Base-by-base conservation (phyloP, 768 basidiomycete genomes). In the Naganishia kalamii region DNA sequence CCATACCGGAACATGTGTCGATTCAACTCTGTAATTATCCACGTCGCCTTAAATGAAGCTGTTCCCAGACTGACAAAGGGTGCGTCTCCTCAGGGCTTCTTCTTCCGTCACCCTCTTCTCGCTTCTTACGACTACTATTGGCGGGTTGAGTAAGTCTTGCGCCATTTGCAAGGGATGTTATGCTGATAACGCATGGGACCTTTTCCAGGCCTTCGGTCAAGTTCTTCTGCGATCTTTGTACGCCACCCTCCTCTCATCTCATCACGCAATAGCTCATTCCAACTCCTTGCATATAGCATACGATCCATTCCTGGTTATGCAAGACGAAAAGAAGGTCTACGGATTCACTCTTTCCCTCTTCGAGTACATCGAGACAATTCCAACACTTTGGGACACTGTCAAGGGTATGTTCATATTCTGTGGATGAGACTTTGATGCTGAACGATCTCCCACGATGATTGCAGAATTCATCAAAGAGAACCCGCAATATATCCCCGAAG, bases 1-100 rank as follows among this genome's bases (percentile, higher is more conserved):
- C 76, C 79, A 2, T 94, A 96, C 73, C 85, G 92, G 43, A 92
- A 94, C 70, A 94, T 96, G 93, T 96, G 93, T 78, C 85, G 93
- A 12, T 97, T 87, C 79, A 91, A 93, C 79, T 92, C 89, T 33
- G 89, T 90, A 77, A 69, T 86, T 80, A 29, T 33, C 13, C 47
- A 10, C 63, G 60, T 71, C 7, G 21, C 29, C 15, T 25, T 17
- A 32, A 33, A 48, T 50, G n/a, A 43, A 19, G 7, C 40, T 11
- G 32, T 41, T 8, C 19, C 21, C 23, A 27, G 30, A 43, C 13
- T 50, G 43, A 52, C 30, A 25, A 41, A 37, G 49, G 33, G 10
- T 65, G 89, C 85, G 88, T 87, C 80, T 92, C 92, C 80, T 92
- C 65, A 90, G 86, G 43, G 43, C 5, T 89, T 88, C 80, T 93